Conservation (phyloP, 2,329 filamentous ascomycete genomes). For the Aspergillus calidoustus region DNA sequence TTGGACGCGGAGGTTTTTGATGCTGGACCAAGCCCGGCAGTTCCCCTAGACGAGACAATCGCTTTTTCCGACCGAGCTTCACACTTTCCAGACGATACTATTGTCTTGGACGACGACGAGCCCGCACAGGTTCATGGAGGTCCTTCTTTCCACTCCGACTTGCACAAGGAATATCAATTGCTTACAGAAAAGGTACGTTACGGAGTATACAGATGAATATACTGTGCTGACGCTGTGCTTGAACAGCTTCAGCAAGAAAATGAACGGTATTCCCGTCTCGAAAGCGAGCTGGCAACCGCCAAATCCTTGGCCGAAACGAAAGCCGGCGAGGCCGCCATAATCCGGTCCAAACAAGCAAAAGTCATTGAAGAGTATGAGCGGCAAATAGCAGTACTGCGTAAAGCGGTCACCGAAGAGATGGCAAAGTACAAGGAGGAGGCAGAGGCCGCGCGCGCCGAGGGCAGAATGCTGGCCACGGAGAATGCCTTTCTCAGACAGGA, state of each 20-base stretch:
- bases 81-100: constrained; percentile 21
- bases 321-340: constrained; percentile 65
- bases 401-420: constrained; percentile 57
- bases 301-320: constrained; percentile 54
- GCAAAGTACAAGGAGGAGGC: constrained; percentile 60
- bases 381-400: constrained; percentile 57
- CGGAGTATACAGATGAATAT: too few relatives aligned
- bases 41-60: constrained; percentile 20
- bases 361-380: constrained; percentile 58
- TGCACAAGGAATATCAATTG: constrained; percentile 21
- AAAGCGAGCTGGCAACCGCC: constrained; percentile 44
- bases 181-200: constrained; percentile 33
- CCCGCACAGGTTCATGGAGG: constrained; percentile 26
- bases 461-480: constrained; percentile 61
- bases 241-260: constrained; percentile 45
- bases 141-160: constrained; percentile 12
- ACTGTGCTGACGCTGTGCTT: constrained; percentile 16
- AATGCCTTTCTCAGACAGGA: constrained; percentile 66
- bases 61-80: constrained; percentile 15
- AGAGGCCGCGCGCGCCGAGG: constrained; percentile 58
- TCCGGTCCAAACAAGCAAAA: constrained; percentile 62
- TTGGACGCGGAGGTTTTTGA: constrained; percentile 50
- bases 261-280: constrained; percentile 44
- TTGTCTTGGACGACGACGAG: constrained; percentile 26
- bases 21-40: constrained; percentile 29